These are phyloP conservation scores for Colletotrichum musicola DNA, from an alignment of 2,329 filamentous ascomycete species.

Conservation along the genomic window DNA sequence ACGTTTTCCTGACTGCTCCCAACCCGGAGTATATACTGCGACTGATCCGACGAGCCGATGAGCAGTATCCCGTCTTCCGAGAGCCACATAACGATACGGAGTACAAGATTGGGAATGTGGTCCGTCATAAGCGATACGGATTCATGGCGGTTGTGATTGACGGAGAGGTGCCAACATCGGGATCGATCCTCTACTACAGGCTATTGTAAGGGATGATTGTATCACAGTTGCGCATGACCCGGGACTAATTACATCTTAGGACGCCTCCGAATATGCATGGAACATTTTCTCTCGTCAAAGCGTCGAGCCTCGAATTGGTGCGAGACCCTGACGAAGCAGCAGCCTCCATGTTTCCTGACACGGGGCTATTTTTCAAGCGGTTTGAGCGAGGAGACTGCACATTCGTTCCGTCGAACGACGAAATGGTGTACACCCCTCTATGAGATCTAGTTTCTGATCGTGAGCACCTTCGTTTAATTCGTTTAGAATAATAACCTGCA, in stretches of 20 bases:
- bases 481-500: too few relatives aligned
- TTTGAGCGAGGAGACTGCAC: conserved; percentile 76
- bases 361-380: conserved; percentile 89
- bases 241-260: conserved; percentile 3
- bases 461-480: too few relatives aligned
- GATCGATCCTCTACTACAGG: conserved; percentile 24
- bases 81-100: conserved; percentile 43
- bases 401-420: conserved; percentile 68
- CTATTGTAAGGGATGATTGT: conserved; percentile 3
- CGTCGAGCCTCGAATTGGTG: conserved; percentile 37
- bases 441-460: not conserved
- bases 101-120: conserved; percentile 85
- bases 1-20: conserved; percentile 25
- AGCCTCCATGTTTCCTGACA: conserved; percentile 72
- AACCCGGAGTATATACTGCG: conserved; percentile 43
- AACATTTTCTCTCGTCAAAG: conserved; percentile 36
- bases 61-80: conserved; percentile 53
- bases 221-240: not conserved
- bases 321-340: conserved; percentile 24
- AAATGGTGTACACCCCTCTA: conserved; percentile 29
- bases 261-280: conserved; percentile 36
- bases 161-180: conserved; percentile 61
- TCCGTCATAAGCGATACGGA: conserved; percentile 82
- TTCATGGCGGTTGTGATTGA: conserved; percentile 88
- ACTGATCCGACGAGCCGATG: conserved; percentile 60